A percentile compares a stretch with the other conserved stretches of the same genome.
These are phyloP conservation scores for Claviceps pusilla DNA, from an alignment of 2,329 filamentous ascomycete species.

Conservation along the genomic window DNA sequence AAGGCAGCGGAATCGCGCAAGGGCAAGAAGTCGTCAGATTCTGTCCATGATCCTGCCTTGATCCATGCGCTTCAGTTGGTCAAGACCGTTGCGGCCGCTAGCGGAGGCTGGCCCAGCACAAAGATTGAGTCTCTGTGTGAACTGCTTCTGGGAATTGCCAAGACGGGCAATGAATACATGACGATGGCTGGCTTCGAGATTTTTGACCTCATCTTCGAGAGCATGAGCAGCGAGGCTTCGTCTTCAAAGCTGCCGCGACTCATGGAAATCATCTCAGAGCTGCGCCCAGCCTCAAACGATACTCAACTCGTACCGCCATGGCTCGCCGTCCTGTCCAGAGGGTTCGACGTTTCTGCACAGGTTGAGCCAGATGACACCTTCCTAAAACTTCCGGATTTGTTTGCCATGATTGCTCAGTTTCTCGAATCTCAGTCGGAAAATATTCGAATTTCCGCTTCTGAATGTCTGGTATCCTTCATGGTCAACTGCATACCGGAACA, in stretches of 20 bases:
- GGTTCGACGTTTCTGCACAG: slow-evolving; percentile 85
- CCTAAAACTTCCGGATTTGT: slow-evolving; percentile 72
- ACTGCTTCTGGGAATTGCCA: slow-evolving; percentile 72
- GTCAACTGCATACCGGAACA: slow-evolving; percentile 75
- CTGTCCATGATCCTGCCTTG: slow-evolving; percentile 61
- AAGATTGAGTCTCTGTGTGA: slow-evolving; percentile 91
- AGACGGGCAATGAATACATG: slow-evolving; percentile 85
- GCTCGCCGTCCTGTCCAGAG: slow-evolving; percentile 88
- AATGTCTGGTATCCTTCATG: slow-evolving; percentile 86
- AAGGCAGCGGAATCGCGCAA: slow-evolving; percentile 50
- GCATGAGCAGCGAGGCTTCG: slow-evolving; percentile 75
- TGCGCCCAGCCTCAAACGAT: slow-evolving; percentile 84
- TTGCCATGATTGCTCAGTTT: slow-evolving; percentile 64
- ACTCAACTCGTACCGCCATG: slow-evolving; percentile 88
- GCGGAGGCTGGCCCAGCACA: slow-evolving; percentile 88
- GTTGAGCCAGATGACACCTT: slow-evolving; percentile 84
- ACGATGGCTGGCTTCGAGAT: slow-evolving; percentile 94
- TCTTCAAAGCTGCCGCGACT: slow-evolving; percentile 80
- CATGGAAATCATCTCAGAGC: slow-evolving; percentile 78
- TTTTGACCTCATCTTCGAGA: slow-evolving; percentile 90
- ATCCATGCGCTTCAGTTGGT: slow-evolving; percentile 88
- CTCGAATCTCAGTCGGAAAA: slow-evolving; percentile 80
- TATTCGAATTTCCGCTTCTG: slow-evolving; percentile 84
- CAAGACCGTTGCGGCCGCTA: slow-evolving; percentile 74
- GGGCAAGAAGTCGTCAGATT: slow-evolving; percentile 41